phyloP scores from a whole-genome alignment of 495 filamentous ascomycete genomes.

The Podospora australis region DNA sequence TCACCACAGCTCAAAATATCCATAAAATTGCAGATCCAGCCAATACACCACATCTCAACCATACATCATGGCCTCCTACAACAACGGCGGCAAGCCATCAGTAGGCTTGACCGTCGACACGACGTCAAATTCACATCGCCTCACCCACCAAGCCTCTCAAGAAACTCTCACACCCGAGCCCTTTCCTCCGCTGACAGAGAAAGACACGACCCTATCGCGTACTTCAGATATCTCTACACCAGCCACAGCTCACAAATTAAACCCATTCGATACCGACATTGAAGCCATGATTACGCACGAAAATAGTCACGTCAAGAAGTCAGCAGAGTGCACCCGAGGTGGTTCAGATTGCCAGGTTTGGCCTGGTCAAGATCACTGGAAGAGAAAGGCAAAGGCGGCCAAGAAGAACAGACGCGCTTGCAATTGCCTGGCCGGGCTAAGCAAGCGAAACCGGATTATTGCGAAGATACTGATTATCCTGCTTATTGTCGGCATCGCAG shows the following conservation, averaged over 20 bases:
- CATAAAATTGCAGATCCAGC: conserved; percentile 20
- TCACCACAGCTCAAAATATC: background rate
- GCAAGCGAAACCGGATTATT: conserved; percentile 43
- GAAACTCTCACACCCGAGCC: conserved; percentile 22
- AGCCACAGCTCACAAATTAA: conserved; percentile 24
- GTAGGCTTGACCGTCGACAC: conserved; percentile 30
- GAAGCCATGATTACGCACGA: conserved; percentile 38
- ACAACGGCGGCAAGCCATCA: conserved; percentile 19
- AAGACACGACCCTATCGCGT: conserved; percentile 22
- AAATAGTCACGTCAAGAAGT: conserved; percentile 23
- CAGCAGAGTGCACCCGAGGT: conserved; percentile 25
- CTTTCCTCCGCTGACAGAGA: conserved; percentile 22
- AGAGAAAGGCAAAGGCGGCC: conserved; percentile 40
- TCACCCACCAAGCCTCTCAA: conserved; percentile 20
- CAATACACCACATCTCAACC: conserved; percentile 4
- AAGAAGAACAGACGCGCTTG: conserved; percentile 39
- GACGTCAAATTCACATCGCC: conserved; percentile 8
- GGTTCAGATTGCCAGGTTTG: conserved; percentile 41
- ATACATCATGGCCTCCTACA: conserved; percentile 22
- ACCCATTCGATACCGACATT: conserved; percentile 44
- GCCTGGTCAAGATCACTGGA: conserved; percentile 47
- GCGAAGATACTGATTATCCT: conserved; percentile 36
- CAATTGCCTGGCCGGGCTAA: conserved; percentile 37
- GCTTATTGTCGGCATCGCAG: conserved; percentile 40
- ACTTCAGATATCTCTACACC: conserved; percentile 34